Conservation (phyloP, 306 rosid species). For the Trifolium fragiferum region DNA sequence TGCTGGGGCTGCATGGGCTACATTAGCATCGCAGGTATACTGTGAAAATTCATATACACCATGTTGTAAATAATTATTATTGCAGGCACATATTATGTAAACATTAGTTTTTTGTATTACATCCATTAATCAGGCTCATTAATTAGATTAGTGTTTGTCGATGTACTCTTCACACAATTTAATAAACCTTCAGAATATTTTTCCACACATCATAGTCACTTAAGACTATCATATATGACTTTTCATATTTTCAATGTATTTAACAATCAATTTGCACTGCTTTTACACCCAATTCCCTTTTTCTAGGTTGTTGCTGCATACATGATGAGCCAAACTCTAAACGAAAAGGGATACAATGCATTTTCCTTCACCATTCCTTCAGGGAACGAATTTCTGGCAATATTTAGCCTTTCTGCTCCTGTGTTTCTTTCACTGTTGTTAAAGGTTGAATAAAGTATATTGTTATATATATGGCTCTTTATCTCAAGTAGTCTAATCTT, state of each 20-base stretch:
- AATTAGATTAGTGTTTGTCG: not conserved
- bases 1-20: constrained; percentile 91
- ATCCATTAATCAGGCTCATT: not conserved
- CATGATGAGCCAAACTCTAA: constrained; percentile 69
- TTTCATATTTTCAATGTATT: constrained; percentile 8
- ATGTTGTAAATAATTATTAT: constrained; percentile 28
- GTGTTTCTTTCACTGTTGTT: constrained; percentile 72
- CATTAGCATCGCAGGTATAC: constrained; percentile 76
- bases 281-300: constrained; percentile 6
- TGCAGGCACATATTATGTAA: not conserved
- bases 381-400: constrained; percentile 50
- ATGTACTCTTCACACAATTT: not conserved
- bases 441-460: constrained; percentile 54
- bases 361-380: constrained; percentile 69
- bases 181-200: not conserved
- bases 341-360: constrained; percentile 65
- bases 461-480: constrained; percentile 15
- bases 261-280: not conserved
- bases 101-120: constrained; percentile 32
- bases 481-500: constrained; percentile 14
- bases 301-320: constrained; percentile 70
- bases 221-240: not conserved
- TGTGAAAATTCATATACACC: constrained; percentile 23
- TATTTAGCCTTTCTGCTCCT: constrained; percentile 69
- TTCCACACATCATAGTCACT: constrained; percentile 27